A percentile compares a stretch with the other conserved stretches of the same genome.
Conservation (phyloP, 192 early-diverging fungal species). For the Chytriomyces sp. region DNA sequence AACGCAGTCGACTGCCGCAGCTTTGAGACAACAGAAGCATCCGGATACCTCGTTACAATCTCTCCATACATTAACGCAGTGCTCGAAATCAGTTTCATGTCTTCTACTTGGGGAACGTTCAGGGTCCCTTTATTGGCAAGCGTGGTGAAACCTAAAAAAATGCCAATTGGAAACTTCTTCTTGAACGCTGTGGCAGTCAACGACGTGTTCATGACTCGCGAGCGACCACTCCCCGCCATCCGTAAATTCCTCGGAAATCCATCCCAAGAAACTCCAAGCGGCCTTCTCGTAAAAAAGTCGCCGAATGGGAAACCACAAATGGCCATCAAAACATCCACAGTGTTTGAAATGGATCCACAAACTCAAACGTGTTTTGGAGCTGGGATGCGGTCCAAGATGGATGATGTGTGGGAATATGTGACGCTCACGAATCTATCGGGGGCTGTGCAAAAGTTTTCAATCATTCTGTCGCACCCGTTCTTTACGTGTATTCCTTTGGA, state of each 20-base stretch:
- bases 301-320: conserved; percentile 5
- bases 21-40: conserved; percentile 45
- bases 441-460: conserved; percentile 43
- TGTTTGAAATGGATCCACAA: conserved; percentile 59
- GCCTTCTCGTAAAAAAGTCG: conserved; percentile 35
- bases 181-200: conserved; percentile 46
- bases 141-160: conserved; percentile 53
- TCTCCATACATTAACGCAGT: conserved; percentile 45
- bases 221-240: conserved; percentile 37
- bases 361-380: conserved; percentile 49
- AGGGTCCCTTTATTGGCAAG: conserved; percentile 36
- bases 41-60: conserved; percentile 45
- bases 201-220: conserved; percentile 44
- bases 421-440: conserved; percentile 54
- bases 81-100: conserved; percentile 45
- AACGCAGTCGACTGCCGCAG: conserved; percentile 39
- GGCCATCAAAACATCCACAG: conserved; percentile 41
- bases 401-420: conserved; percentile 51
- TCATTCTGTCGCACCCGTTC: conserved; percentile 54
- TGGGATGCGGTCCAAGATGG: conserved; percentile 11
- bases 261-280: conserved; percentile 33
- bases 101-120: conserved; percentile 50
- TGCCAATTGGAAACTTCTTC: conserved; percentile 33
- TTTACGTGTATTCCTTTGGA: conserved; percentile 55
- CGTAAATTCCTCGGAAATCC: conserved; percentile 41